A percentile compares a stretch with the other conserved stretches of the same genome.
Evolutionary conservation across 1,284 basidiomycete genomes (phyloP).

Genomic region (Melampsora americana): DNA sequence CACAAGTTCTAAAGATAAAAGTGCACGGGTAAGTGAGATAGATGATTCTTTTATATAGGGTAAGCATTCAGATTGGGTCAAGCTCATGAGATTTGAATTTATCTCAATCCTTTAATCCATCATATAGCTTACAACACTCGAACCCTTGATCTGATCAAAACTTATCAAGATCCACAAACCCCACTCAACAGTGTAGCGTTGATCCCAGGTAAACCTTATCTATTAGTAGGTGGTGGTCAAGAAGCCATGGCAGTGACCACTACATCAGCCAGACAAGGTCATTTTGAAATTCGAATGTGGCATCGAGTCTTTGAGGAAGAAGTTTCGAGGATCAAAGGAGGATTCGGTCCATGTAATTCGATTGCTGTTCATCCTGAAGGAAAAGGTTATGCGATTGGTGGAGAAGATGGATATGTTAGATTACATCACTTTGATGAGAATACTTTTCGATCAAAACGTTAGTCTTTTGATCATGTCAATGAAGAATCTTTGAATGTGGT

Average conservation of each 20-base stretch:
- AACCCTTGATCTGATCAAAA: conserved; percentile 85
- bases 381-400: conserved; percentile 84
- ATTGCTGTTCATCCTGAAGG: conserved; percentile 90
- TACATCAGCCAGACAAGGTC: conserved; percentile 85
- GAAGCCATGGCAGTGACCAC: conserved; percentile 98
- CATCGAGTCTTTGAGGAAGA: conserved; percentile 98
- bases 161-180: conserved; percentile 78
- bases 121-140: conserved; percentile 80
- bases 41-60: neutral
- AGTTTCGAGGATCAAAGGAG: conserved; percentile 91
- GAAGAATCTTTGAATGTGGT: neutral
- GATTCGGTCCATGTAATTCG: conserved; percentile 96
- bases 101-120: neutral
- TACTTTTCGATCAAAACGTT: conserved; percentile 46
- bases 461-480: conserved; percentile 44
- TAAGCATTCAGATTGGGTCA: neutral
- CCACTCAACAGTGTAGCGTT: conserved; percentile 92
- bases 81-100: neutral
- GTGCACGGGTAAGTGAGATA: conserved; percentile 68
- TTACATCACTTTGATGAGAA: conserved; percentile 62
- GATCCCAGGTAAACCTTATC: conserved; percentile 73
- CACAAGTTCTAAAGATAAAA: conserved; percentile 95
- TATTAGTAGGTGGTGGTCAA: conserved; percentile 91
- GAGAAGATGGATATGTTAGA: conserved; percentile 92
- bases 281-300: conserved; percentile 98